These are phyloP conservation scores for Aspergillus sp. DNA, from an alignment of 2,329 filamentous ascomycete species.

Conservation along the genomic window DNA sequence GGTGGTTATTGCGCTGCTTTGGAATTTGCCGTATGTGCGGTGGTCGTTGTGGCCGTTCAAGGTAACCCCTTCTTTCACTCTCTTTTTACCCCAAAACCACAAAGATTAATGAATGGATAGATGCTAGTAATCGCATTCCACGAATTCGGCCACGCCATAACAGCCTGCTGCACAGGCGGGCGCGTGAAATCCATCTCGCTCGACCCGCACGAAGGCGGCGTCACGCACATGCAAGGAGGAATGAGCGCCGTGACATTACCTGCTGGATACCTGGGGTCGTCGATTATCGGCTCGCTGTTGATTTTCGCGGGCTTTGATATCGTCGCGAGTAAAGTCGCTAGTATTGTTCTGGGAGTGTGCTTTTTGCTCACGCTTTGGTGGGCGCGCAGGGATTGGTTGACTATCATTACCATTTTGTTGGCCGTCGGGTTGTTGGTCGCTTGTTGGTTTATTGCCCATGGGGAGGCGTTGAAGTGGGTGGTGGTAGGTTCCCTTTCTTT, in stretches of 20 bases:
- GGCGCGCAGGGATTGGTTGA: conserved; percentile 77
- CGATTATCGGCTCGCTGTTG: conserved; percentile 73
- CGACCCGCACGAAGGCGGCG: conserved; percentile 74
- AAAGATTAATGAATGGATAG: conserved; percentile 27
- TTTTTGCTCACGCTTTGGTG: conserved; percentile 82
- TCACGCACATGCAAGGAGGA: conserved; percentile 75
- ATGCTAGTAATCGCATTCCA: conserved; percentile 85
- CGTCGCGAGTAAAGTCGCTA: conserved; percentile 77
- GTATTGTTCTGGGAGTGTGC: conserved; percentile 70
- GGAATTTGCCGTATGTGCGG: conserved; percentile 77
- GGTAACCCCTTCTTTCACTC: conserved; percentile 42
- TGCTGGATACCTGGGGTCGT: conserved; percentile 76
- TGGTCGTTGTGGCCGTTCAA: conserved; percentile 81
- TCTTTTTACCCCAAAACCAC: no score
- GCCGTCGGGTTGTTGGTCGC: conserved; percentile 71
- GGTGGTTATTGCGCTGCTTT: conserved; percentile 72
- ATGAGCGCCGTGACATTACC: conserved; percentile 71
- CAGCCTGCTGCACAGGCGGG: conserved; percentile 71
- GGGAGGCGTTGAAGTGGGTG: conserved; percentile 71
- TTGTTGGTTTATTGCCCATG: conserved; percentile 79
- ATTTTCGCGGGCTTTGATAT: conserved; percentile 82
- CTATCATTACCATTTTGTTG: conserved; percentile 68
- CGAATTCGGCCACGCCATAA: conserved; percentile 75
- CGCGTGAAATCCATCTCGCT: conserved; percentile 73
- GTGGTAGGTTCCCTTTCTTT: conserved; percentile 52